Conservation (phyloP, 139 green algal genomes). For the Chlamydomonas sp. region DNA sequence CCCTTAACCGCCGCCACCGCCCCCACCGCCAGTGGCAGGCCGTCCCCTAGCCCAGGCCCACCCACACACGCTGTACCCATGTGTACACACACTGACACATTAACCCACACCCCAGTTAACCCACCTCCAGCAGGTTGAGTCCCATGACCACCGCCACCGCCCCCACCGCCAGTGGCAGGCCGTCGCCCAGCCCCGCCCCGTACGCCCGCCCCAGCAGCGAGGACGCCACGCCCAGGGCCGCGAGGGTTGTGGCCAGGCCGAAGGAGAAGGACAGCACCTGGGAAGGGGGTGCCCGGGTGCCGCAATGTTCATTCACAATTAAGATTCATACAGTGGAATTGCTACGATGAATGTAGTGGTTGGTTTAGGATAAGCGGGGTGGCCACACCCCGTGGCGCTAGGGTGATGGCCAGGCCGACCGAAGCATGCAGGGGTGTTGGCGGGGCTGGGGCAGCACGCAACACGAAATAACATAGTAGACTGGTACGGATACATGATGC, state of each 20-base stretch:
- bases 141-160: constrained; percentile 92
- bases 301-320: no score
- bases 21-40: constrained; percentile 59
- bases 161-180: constrained; percentile 60
- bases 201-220: constrained; percentile 84
- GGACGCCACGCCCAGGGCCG: constrained; percentile 80
- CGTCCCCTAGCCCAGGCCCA: constrained; percentile 67
- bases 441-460: no score
- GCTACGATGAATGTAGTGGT: not conserved
- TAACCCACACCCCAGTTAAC: not conserved
- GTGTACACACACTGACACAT: no score
- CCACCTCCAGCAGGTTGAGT: constrained; percentile 91
- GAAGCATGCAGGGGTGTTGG: no score
- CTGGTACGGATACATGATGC: no score
- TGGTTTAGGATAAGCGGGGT: no score
- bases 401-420: no score
- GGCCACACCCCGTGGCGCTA: no score
- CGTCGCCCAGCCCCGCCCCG: constrained; percentile 50
- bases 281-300: no score
- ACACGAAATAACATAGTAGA: no score
- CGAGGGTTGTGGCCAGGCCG: constrained; percentile 91
- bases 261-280: constrained; percentile 79
- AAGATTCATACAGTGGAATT: not conserved
- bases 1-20: constrained; percentile 92
- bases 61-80: no score